Evolutionary conservation across 805 yeast species (phyloP).

Genomic region (Saccharomyces kudriavzevii): DNA sequence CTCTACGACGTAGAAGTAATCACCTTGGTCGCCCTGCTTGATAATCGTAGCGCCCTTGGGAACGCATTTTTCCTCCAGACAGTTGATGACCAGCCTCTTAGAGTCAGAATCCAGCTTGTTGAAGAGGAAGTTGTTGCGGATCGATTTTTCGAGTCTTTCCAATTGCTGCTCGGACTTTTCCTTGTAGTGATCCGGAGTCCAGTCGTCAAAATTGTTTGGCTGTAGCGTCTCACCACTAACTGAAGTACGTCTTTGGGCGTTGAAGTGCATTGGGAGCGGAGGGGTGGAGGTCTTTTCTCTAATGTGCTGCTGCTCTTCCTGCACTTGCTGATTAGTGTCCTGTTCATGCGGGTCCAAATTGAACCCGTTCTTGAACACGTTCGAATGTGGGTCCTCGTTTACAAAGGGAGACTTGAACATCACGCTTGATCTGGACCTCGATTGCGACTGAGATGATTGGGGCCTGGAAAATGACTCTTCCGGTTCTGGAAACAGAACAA

Average conservation of each 20-base stretch:
- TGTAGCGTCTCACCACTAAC: conserved; percentile 84
- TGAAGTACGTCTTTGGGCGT: conserved; percentile 78
- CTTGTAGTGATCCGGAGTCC: conserved; percentile 59
- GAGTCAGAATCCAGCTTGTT: conserved; percentile 74
- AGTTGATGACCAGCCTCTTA: conserved; percentile 66
- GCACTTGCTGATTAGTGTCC: not conserved
- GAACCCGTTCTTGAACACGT: not conserved
- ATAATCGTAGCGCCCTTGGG: conserved; percentile 59
- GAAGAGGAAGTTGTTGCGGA: conserved; percentile 78
- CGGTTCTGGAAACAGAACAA: conserved; percentile 37
- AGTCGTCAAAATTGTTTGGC: conserved; percentile 63
- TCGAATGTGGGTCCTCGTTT: conserved; percentile 55
- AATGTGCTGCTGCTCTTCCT: not conserved
- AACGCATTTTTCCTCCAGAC: conserved; percentile 68
- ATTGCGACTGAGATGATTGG: conserved; percentile 28
- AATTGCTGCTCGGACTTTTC: conserved; percentile 57
- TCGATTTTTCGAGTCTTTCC: conserved; percentile 57
- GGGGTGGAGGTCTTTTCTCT: not conserved
- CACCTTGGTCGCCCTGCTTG: conserved; percentile 91
- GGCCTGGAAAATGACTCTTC: conserved; percentile 21
- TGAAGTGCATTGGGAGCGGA: conserved; percentile 50
- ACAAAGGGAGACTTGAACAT: conserved; percentile 56
- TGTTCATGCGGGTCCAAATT: not conserved
- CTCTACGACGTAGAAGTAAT: conserved; percentile 81
- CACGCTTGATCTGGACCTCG: conserved; percentile 1